Base-by-base conservation (phyloP, 495 filamentous ascomycete species). In the Xylaria acuta region DNA sequence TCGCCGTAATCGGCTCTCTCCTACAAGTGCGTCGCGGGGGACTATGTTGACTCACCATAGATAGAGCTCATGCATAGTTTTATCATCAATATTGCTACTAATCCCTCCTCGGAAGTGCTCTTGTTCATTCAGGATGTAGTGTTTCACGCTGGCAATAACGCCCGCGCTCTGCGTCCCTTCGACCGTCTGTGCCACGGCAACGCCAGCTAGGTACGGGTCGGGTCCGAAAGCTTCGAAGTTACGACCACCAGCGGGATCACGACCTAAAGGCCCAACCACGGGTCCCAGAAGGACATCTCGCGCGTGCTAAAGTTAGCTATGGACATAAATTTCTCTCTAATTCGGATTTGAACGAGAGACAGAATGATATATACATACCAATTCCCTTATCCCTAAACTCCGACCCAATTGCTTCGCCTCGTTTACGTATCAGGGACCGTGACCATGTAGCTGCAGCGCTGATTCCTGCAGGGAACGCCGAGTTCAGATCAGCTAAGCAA, bases 371-470 rank as follows among this genome's bases (percentile, higher is more conserved):
- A 73, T 41, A 86, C 84, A 73, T 87, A 90, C 77, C 77, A 40
- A 92, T 82, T 9, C 90, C 90, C 78, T 92, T 92, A 8, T 88
- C 89, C 14, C 84, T 82, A 27, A 89, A 88, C 67, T 92, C 90
- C 58, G 86, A 80, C 40, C 77, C 84, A 73, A 93, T 83, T 0
- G 84, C 90, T 30, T 88, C 84, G 5, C 88, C 89, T 8, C 91
- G 84, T 0, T 80, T 77, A 27, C 88, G 86, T 77, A 92, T 89
- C 12, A 92, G 78, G 16, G 86, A 82, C 58, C 88, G 87, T 74
- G 92, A 90, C 84, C 89, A 95, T 0, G 92, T 92, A 22, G 92
- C 91, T 4, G 91, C 92, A 16, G 89, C 89, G 77, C 90, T 94
- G 76, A 94, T 86, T 25, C 92, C 92, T 1, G 92, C 88, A 1